Conservation (phyloP, 2,329 filamentous ascomycete genomes). For the Fusarium palustre region DNA sequence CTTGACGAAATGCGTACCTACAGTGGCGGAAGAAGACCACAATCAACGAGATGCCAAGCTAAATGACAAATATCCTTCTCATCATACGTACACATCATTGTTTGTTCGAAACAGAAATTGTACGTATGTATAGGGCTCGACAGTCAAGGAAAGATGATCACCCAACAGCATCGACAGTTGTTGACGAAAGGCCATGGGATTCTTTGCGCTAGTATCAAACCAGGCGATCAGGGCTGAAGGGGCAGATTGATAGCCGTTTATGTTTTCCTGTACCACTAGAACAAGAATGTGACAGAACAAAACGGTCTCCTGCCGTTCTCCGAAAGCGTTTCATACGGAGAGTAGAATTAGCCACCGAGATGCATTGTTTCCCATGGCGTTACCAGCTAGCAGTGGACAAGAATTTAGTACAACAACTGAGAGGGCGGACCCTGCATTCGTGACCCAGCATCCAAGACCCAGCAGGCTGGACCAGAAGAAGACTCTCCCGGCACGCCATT, state of each 20-base stretch:
- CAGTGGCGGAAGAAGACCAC: neutral
- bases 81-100: slow-evolving; percentile 2
- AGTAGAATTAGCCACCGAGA: neutral
- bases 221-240: neutral
- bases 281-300: slow-evolving; percentile 2
- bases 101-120: neutral
- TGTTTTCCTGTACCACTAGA: neutral
- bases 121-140: neutral
- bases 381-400: neutral
- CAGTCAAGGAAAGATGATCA: neutral
- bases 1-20: slow-evolving; percentile 1
- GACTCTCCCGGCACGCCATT: slow-evolving; percentile 42
- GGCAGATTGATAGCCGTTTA: slow-evolving; percentile 1
- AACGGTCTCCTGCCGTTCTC: neutral
- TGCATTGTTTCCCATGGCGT: neutral
- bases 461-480: slow-evolving; percentile 39
- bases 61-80: slow-evolving; percentile 4
- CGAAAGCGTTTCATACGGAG: neutral
- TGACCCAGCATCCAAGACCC: slow-evolving; percentile 21
- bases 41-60: neutral
- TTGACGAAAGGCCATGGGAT: slow-evolving; percentile 27
- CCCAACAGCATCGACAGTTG: slow-evolving; percentile 26
- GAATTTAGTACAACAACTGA: neutral
- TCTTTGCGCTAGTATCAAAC: neutral
- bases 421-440: neutral